Evolutionary conservation across 257 asterid species (phyloP), one percentile per base, ranked within the genome.

Genomic region (Forsythia suspensa): DNA sequence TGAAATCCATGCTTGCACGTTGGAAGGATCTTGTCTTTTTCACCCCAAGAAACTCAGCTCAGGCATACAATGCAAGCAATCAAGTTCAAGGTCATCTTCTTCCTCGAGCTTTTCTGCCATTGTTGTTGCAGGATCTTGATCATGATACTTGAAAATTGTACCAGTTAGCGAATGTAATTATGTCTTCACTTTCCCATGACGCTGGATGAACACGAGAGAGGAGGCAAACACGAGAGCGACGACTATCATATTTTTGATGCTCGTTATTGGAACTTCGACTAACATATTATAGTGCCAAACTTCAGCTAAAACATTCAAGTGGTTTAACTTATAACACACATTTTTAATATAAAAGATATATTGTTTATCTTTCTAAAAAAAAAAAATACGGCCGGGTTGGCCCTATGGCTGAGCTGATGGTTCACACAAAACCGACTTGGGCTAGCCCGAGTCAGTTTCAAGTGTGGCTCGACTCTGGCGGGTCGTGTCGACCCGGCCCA

Each of bases 1-100:
- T 63, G 70, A 63, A 63, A 63, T 63, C 70, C 70, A 29, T 63
- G 70, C 70, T 63, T 63, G 40, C 70, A 63, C 29, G 70, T 11
- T 63, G 37, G 40, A 63, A 63, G 70, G 70, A 63, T 63, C 70
- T 29, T 63, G 70, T 63, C 24, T 11, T 29, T 63, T 29, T 63
- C 70, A 4, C 70, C 38, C 16, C 0, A 16, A 3, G 70, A 63
- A 11, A 63, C 70, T 24, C 18, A n/a, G 40, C 13, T 63, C 40
- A 21, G 38, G 70, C 70, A 63, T 63, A 63, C 39, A 63, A 63
- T 39, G 12, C 70, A 63, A 21, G 12, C 70, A 63, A 21, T 21
- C 70, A 29, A 63, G 70, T 63, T 21, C 39, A 10, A 63, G n/a
- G 8, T 63, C 39, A 29, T 63, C 70, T 63, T 63, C 70, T 63